A percentile compares a stretch with the other conserved stretches of the same genome.
These are phyloP conservation scores for Candida boleticola DNA, from an alignment of 805 yeast genomes.

Conservation along the genomic window DNA sequence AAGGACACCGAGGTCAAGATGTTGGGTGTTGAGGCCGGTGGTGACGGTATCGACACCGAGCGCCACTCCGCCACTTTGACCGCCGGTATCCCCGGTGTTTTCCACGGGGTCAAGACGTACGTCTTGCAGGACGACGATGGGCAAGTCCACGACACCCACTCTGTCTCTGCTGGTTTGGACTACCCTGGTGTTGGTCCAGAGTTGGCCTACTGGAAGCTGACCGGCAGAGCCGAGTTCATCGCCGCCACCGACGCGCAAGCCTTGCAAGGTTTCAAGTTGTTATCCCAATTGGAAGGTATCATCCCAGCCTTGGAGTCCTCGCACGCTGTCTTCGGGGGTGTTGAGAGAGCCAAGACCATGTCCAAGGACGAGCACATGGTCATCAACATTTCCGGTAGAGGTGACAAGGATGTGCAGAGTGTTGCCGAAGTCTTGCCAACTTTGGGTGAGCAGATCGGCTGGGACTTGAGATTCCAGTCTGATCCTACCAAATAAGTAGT, in stretches of 20 bases:
- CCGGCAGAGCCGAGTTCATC: slow-evolving; percentile 85
- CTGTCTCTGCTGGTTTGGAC: slow-evolving; percentile 97
- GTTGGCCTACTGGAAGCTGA: slow-evolving; percentile 89
- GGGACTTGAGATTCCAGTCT: slow-evolving; percentile 89
- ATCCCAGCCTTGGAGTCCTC: slow-evolving; percentile 98
- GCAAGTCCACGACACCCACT: slow-evolving; percentile 96
- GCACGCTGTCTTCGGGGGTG: slow-evolving; percentile 92
- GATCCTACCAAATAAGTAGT: slow-evolving; percentile 35
- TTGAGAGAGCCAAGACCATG: slow-evolving; percentile 82
- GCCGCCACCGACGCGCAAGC: slow-evolving; percentile 98
- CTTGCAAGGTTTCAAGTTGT: slow-evolving; percentile 78
- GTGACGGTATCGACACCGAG: slow-evolving; percentile 89
- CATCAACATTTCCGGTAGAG: slow-evolving; percentile 95
- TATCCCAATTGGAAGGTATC: slow-evolving; percentile 94
- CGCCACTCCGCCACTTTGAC: slow-evolving; percentile 92
- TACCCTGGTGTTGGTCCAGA: slow-evolving; percentile 99
- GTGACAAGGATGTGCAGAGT: slow-evolving; percentile 97
- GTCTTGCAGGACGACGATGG: slow-evolving; percentile 91
- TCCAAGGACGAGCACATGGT: slow-evolving; percentile 75
- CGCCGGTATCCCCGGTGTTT: slow-evolving; percentile 95
- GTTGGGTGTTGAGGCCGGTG: slow-evolving; percentile 98
- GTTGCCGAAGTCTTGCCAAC: slow-evolving; percentile 92
- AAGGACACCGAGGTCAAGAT: slow-evolving; percentile 73
- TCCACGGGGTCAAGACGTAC: slow-evolving; percentile 96
- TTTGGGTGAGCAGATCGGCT: slow-evolving; percentile 86